Evolutionary conservation across 768 basidiomycete species (phyloP), one percentile per base, ranked within the genome.

Genomic region (Psilocybe subaeruginosa): DNA sequence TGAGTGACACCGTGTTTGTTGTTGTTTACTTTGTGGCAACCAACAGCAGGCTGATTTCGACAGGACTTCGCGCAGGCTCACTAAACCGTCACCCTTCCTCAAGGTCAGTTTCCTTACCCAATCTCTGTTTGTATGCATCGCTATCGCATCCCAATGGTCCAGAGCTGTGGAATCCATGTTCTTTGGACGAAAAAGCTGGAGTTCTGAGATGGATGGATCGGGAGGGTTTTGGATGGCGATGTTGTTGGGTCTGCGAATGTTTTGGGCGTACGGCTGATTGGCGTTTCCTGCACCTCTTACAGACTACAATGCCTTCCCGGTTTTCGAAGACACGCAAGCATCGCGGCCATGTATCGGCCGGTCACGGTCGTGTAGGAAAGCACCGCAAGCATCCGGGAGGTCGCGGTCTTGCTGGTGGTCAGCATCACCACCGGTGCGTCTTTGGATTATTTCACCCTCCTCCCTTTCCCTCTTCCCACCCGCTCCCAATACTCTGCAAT

Each of bases 401-500:
- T 93, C 94, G 97, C 80, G 97, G 97, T 97, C 92, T 99, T 74
- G 94, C 95, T 82, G 97, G 97, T 94, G 97, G 97, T 88, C 85
- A 89, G 81, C 97, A 99, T 82, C 97, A 99, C 85, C 97, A 99
- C 89, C 83, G 92, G 92, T 93, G 73, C 71, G 91, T 82, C 49
- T 48, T 19, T 43, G 41, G 14, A 43, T 43, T 8, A 43, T 43
- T 43, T 11, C 14, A 12, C n/a, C 41, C 11, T 12, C 41, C n/a
- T 43, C 4, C n/a, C n/a, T n/a, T n/a, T n/a, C n/a, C 41, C 11
- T 12, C 41, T 3, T 43, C 4, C 58, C 35, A 51, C 5, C 29
- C 57, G 19, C 11, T 16, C 8, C 17, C 39, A 37, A 14, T 19
- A 12, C 33, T 17, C 3, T n/a, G 17, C 11, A 8, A 19, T 46